Evolutionary conservation across 306 rosid genomes (phyloP).

Genomic region (Cucurbita ficifolia): DNA sequence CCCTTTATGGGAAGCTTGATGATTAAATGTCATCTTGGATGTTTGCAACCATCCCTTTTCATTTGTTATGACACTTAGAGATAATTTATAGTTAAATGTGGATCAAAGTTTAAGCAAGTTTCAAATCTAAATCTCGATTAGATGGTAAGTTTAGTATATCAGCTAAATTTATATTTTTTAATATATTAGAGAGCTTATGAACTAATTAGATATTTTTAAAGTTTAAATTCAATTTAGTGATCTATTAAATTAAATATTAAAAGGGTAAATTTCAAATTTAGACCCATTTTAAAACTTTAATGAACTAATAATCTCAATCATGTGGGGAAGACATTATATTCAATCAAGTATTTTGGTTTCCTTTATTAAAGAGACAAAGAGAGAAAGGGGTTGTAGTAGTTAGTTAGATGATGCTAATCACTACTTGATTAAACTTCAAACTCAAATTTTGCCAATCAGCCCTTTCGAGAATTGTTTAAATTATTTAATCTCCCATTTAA

Average conservation of each 20-base stretch:
- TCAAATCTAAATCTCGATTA: not conserved
- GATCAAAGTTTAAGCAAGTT: not conserved
- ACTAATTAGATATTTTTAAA: too few relatives aligned
- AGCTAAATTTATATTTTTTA: too few relatives aligned
- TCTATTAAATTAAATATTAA: too few relatives aligned
- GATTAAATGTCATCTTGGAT: not conserved
- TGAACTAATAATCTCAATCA: not conserved
- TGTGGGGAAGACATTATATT: not conserved
- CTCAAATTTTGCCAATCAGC: constrained; percentile 3
- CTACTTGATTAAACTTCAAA: constrained; percentile 6
- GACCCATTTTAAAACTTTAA: not conserved
- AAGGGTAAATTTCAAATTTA: too few relatives aligned
- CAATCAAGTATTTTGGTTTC: not conserved
- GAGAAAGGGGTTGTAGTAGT: not conserved
- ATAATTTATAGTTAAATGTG: not conserved
- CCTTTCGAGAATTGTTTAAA: not conserved
- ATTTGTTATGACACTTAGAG: not conserved
- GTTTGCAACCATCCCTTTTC: not conserved
- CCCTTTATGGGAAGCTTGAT: not conserved
- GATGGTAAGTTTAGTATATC: too few relatives aligned
- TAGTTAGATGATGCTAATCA: not conserved
- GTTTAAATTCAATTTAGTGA: fast-evolving
- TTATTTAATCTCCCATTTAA: not conserved
- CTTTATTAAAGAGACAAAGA: not conserved
- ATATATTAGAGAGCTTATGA: too few relatives aligned